These are phyloP conservation scores for Primulina tabacum DNA, from an alignment of 257 asterid species.

Conservation along the genomic window DNA sequence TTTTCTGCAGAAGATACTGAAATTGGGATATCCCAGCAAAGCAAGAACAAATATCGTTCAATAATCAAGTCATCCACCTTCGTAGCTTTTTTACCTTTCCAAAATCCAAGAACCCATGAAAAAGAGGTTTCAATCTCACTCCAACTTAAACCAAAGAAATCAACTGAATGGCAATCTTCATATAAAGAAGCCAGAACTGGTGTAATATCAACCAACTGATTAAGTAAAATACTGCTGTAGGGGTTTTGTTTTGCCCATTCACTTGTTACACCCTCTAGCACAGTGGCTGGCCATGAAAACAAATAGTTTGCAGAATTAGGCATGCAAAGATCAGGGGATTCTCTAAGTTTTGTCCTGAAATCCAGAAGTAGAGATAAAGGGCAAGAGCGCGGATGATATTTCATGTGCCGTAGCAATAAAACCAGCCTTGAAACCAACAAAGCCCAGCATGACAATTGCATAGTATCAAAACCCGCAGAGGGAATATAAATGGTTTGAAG, in stretches of 20 bases:
- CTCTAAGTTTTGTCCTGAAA: conserved; percentile 77
- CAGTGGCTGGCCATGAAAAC: conserved; percentile 69
- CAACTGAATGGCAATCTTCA: conserved; percentile 43
- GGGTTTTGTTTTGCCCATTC: conserved; percentile 41
- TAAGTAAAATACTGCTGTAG: conserved; percentile 45
- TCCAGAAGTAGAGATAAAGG: conserved; percentile 71
- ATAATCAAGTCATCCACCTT: conserved; percentile 67
- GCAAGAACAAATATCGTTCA: conserved; percentile 85
- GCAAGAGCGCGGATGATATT: conserved; percentile 60
- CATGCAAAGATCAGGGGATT: conserved; percentile 41
- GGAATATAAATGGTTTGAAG: conserved; percentile 51
- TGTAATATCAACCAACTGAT: conserved; percentile 75
- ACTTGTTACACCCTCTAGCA: conserved; percentile 49
- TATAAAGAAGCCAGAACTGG: conserved; percentile 65
- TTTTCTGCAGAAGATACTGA: conserved; percentile 42
- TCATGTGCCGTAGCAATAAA: conserved; percentile 86
- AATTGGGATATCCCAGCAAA: conserved; percentile 83
- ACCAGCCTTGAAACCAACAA: conserved; percentile 78
- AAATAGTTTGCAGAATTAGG: conserved; percentile 39
- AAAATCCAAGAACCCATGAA: conserved; percentile 55
- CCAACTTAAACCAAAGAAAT: conserved; percentile 54
- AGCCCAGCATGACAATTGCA: conserved; percentile 84
- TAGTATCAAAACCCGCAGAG: conserved; percentile 39
- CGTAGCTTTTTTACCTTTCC: conserved; percentile 70
- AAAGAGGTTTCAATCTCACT: conserved; percentile 51